phyloP scores from a whole-genome alignment of 345 rosid species.

The Aquilaria sinensis region DNA sequence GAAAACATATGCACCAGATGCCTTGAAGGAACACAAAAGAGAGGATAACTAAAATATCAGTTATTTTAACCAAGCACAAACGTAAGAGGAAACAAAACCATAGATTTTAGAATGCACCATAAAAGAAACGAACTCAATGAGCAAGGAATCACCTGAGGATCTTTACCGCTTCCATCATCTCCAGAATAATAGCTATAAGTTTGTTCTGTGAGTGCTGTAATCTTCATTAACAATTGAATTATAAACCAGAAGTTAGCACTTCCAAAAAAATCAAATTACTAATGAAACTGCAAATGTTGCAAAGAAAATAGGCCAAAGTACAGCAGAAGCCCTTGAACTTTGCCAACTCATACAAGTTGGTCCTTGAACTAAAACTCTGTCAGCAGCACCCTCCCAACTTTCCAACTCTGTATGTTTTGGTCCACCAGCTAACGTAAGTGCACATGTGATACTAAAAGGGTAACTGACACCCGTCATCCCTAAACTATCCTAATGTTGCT shows the following conservation, averaged over 20 bases:
- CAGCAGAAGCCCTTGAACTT: background rate
- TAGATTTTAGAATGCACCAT: too few relatives aligned
- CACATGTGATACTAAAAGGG: too few relatives aligned
- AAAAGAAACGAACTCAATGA: background rate
- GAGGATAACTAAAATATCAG: background rate
- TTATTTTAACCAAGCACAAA: conserved; percentile 9
- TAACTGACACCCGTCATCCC: too few relatives aligned
- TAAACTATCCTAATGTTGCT: too few relatives aligned
- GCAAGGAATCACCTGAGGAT: conserved; percentile 66
- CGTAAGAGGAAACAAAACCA: background rate
- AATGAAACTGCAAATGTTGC: background rate
- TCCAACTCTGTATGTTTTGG: too few relatives aligned
- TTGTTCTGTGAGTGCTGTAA: conserved; percentile 46
- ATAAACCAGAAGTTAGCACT: background rate
- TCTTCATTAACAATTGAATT: conserved; percentile 29
- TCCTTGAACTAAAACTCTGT: too few relatives aligned
- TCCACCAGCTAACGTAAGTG: too few relatives aligned
- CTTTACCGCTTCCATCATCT: conserved; percentile 80
- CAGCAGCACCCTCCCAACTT: too few relatives aligned
- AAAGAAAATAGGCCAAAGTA: conserved; percentile 5
- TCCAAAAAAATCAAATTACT: conserved; percentile 4
- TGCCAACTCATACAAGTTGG: too few relatives aligned
- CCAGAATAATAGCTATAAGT: conserved; percentile 81
- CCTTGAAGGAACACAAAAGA: conserved; percentile 34
- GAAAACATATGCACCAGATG: conserved; percentile 93